Evolutionary conservation across 345 rosid genomes (phyloP).

Genomic region (Populus alba): DNA sequence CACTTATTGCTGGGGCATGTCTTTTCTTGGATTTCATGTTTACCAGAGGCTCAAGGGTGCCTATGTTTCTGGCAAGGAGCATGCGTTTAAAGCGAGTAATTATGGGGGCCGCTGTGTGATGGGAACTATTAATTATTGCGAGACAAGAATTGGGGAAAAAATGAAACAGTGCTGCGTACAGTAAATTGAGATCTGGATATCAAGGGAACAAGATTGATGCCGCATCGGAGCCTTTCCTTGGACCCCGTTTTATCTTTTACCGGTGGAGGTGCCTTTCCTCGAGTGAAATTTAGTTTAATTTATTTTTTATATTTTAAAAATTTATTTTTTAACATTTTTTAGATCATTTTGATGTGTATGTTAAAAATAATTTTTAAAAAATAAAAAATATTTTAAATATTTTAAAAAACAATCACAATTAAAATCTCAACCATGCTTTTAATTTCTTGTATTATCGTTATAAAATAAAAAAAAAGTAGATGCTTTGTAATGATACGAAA

Average conservation of each 20-base stretch:
- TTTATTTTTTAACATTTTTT: too few species aligned
- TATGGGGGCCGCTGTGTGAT: neutral
- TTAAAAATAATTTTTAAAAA: too few species aligned
- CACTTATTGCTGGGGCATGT: neutral
- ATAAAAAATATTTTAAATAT: too few species aligned
- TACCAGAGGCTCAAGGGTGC: neutral
- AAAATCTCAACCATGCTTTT: accelerated
- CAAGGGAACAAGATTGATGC: neutral
- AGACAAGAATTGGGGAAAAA: neutral
- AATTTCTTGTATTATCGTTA: too few species aligned
- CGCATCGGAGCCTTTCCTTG: neutral
- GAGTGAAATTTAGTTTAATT: too few species aligned
- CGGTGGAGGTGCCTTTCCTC: neutral
- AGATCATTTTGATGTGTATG: too few species aligned
- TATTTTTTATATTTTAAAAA: too few species aligned
- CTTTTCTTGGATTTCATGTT: neutral
- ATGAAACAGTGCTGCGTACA: too few species aligned
- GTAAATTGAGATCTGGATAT: neutral
- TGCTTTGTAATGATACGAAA: too few species aligned
- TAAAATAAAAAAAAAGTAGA: too few species aligned
- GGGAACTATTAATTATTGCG: neutral
- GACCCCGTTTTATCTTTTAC: neutral
- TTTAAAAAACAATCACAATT: too few species aligned
- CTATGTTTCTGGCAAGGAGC: neutral
- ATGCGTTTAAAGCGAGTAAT: neutral